Conservation (phyloP, 345 rosid genomes). For the Acer saccharum region DNA sequence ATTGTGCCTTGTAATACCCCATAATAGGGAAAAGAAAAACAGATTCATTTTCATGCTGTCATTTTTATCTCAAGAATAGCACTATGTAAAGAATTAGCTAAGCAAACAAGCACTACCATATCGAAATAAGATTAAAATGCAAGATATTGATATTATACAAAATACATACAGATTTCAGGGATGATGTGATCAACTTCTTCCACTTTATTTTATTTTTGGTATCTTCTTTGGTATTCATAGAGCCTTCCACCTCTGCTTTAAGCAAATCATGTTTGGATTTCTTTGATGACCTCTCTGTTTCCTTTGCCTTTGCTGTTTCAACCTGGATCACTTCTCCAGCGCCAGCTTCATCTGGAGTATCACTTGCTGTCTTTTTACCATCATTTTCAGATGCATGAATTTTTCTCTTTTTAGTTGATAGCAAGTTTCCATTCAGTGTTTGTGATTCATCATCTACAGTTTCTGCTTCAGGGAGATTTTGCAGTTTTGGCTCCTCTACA, state of each 20-base stretch:
- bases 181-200: slow-evolving; percentile 71
- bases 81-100: not conserved
- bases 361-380: slow-evolving; percentile 18
- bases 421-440: slow-evolving; percentile 35
- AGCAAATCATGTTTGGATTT: slow-evolving; percentile 32
- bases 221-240: slow-evolving; percentile 28
- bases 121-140: not conserved
- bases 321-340: slow-evolving; percentile 46
- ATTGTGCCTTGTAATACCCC: not conserved
- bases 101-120: slow-evolving; percentile 1
- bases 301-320: slow-evolving; percentile 25
- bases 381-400: slow-evolving; percentile 33
- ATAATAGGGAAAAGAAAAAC: not conserved
- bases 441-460: slow-evolving; percentile 16
- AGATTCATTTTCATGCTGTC: not conserved
- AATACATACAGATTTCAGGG: slow-evolving; percentile 66
- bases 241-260: slow-evolving; percentile 24
- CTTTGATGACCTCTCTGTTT: slow-evolving; percentile 34
- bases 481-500: slow-evolving; percentile 36
- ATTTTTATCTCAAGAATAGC: not conserved
- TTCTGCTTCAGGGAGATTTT: slow-evolving; percentile 26
- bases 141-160: not conserved
- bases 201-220: slow-evolving; percentile 63
- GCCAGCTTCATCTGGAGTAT: slow-evolving; percentile 24
- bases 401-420: slow-evolving; percentile 60